phyloP scores from a whole-genome alignment of 208 protist genomes.

The Cochliopodium minus region DNA sequence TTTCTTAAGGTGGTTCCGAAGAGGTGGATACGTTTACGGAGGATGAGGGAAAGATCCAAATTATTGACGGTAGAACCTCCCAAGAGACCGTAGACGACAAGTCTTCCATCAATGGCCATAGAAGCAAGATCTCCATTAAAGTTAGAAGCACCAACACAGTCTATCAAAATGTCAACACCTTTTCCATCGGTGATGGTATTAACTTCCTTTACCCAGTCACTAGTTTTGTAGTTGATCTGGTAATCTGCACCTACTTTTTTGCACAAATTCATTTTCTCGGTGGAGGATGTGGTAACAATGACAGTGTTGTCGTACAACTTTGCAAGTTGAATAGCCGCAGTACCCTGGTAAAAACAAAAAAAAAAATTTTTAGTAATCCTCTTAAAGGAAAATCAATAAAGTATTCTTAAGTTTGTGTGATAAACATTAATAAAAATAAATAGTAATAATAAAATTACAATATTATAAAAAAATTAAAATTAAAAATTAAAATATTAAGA shows the following conservation, averaged over 20 bases:
- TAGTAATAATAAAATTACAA: constrained; percentile 7
- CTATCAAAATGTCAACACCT: constrained; percentile 25
- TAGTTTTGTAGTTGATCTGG: constrained; percentile 15
- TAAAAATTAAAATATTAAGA: too few species aligned
- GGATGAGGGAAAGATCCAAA: constrained; percentile 27
- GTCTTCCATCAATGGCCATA: background rate
- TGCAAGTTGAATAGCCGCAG: background rate
- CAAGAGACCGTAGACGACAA: background rate
- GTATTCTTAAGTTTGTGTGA: background rate
- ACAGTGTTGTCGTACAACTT: background rate
- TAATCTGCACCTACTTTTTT: constrained; percentile 18
- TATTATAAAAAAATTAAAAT: background rate
- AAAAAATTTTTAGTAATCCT: too few species aligned
- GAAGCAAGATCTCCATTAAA: constrained; percentile 11
- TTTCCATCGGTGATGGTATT: constrained; percentile 4
- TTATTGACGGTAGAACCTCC: constrained; percentile 34
- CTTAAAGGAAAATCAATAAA: too few species aligned
- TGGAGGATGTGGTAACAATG: constrained; percentile 7
- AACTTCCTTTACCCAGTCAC: constrained; percentile 13
- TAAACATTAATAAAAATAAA: constrained; percentile 2
- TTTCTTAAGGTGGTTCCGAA: constrained; percentile 45
- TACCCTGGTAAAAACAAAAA: too few species aligned
- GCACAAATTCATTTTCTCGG: constrained; percentile 20
- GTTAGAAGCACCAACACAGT: constrained; percentile 26
- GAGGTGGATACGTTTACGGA: constrained; percentile 41